Percentiles rank a stretch among this genome's conserved stretches.
Evolutionary conservation across 768 basidiomycete genomes (phyloP).

Genomic region (Agaricus subrufescens): DNA sequence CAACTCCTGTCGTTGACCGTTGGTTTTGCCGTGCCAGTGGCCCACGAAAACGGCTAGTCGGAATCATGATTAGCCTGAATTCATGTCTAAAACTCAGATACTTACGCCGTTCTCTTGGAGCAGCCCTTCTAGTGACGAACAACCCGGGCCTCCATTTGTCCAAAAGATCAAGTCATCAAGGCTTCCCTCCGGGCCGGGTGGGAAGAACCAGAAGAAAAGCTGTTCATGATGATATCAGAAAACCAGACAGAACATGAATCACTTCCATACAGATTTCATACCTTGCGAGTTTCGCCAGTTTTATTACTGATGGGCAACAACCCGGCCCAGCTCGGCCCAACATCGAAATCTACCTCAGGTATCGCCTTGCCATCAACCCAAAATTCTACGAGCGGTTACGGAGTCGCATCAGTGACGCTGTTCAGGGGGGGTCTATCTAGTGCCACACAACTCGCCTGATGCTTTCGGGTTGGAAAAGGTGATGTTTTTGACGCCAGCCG

Average conservation of each 20-base stretch:
- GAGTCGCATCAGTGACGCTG: not conserved
- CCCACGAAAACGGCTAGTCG: conserved; percentile 63
- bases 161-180: conserved; percentile 74
- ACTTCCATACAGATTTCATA: conserved; percentile 16
- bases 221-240: conserved; percentile 17
- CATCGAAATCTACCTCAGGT: conserved; percentile 66
- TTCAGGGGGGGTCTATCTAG: not conserved
- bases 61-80: not conserved
- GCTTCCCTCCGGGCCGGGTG: conserved; percentile 68
- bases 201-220: conserved; percentile 87
- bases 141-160: conserved; percentile 82
- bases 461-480: conserved; percentile 67
- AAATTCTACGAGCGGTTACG: conserved; percentile 41
- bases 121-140: conserved; percentile 67
- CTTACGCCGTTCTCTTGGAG: conserved; percentile 73
- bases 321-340: conserved; percentile 75
- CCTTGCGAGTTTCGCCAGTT: conserved; percentile 64
- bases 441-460: conserved; percentile 38
- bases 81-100: conserved; percentile 2
- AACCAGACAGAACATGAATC: not conserved
- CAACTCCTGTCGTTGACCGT: conserved; percentile 66
- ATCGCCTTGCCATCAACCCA: conserved; percentile 63
- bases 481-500: conserved; percentile 47
- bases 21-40: conserved; percentile 56
- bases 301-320: conserved; percentile 63